These are phyloP conservation scores for Mycosphaerella sp. DNA, from an alignment of 2,329 filamentous ascomycete species.

Conservation along the genomic window DNA sequence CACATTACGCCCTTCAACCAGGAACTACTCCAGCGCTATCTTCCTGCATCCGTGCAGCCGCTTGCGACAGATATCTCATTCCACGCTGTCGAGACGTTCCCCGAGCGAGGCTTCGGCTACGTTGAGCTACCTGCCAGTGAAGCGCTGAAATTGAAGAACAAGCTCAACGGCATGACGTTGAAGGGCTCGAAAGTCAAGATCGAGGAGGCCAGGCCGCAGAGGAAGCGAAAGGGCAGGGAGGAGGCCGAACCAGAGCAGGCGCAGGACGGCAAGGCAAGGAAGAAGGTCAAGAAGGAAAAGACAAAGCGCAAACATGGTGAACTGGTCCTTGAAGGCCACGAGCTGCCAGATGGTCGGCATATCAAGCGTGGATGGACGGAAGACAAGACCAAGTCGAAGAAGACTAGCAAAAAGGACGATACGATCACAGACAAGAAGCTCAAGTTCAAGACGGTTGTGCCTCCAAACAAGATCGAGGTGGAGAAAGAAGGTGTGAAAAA, in stretches of 20 bases:
- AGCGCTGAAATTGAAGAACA: conserved; percentile 85
- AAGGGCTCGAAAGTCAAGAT: conserved; percentile 80
- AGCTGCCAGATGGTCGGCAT: conserved; percentile 65
- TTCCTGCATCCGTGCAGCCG: conserved; percentile 61
- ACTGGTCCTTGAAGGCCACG: conserved; percentile 56
- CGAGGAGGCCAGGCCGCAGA: conserved; percentile 67
- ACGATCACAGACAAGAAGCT: conserved; percentile 65
- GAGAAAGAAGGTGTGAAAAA: conserved; percentile 55
- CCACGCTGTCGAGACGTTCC: conserved; percentile 78
- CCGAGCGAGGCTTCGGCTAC: conserved; percentile 85
- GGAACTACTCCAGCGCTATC: conserved; percentile 62
- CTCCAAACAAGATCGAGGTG: conserved; percentile 38
- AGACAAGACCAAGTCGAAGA: conserved; percentile 29
- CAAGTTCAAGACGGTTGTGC: conserved; percentile 73
- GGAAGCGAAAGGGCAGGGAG: conserved; percentile 37
- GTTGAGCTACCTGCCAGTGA: conserved; percentile 74
- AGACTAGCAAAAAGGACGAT: conserved; percentile 41
- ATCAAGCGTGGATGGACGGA: conserved; percentile 90
- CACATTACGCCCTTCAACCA: conserved; percentile 84
- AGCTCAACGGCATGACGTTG: conserved; percentile 77
- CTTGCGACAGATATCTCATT: conserved; percentile 77
- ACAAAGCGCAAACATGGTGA: conserved; percentile 43
- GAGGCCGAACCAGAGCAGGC: conserved; percentile 27
- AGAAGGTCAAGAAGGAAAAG: conserved; percentile 49
- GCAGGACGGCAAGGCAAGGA: conserved; percentile 46